Conservation (phyloP, 2,329 filamentous ascomycete species). For the Ophiocordyceps unilateralis region DNA sequence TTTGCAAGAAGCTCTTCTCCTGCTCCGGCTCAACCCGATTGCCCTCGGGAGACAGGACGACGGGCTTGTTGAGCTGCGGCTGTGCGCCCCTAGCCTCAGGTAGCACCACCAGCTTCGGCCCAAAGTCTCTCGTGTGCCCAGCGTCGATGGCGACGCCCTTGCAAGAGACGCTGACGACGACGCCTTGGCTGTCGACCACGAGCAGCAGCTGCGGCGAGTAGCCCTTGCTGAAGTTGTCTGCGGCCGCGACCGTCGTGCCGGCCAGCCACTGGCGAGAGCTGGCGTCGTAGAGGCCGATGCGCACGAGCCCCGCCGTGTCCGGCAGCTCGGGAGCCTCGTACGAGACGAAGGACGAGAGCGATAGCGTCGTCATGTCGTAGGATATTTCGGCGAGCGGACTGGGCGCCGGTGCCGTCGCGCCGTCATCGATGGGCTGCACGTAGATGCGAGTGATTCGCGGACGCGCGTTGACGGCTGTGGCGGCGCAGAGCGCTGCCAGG, state of each 20-base stretch:
- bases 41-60: conserved; percentile 43
- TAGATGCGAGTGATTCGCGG: conserved; percentile 32
- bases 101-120: conserved; percentile 37
- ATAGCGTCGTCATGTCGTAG: conserved; percentile 30
- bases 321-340: conserved; percentile 40
- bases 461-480: conserved; percentile 20
- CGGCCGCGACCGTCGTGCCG: conserved; percentile 36
- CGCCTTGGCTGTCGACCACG: conserved; percentile 26
- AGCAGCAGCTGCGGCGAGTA: conserved; percentile 40
- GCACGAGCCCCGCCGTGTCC: conserved; percentile 28
- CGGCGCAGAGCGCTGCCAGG: conserved; percentile 24
- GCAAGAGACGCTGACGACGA: conserved; percentile 30
- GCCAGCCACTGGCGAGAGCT: conserved; percentile 29
- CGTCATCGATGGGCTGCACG: conserved; percentile 30
- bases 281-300: conserved; percentile 39
- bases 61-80: conserved; percentile 44
- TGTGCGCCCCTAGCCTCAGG: conserved; percentile 30
- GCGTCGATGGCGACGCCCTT: conserved; percentile 45
- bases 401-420: conserved; percentile 9
- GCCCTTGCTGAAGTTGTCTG: conserved; percentile 42
- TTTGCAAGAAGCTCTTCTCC: conserved; percentile 50
- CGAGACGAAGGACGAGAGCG: conserved; percentile 27
- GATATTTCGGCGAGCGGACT: conserved; percentile 36
- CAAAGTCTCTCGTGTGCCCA: conserved; percentile 47
- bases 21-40: conserved; percentile 34